Evolutionary conservation across 495 filamentous ascomycete species (phyloP), one percentile per base, ranked within the genome.

Genomic region (Xylaria longipes): DNA sequence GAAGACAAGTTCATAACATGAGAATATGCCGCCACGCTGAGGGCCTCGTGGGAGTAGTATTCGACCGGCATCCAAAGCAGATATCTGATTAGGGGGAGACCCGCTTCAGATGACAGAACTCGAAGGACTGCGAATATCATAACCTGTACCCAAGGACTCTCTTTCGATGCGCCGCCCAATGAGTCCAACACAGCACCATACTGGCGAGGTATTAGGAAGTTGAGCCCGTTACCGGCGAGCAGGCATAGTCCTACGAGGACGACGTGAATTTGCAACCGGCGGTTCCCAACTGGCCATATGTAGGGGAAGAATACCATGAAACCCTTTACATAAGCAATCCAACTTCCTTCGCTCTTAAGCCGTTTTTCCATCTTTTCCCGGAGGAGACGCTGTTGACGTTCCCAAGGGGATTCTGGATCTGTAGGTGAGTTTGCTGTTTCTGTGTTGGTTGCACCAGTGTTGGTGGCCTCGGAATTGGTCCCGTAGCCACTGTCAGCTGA

Each of bases 1-100:
- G 90, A 91, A 0, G 91, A 94, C 31, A 96, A 85, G 64, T 85
- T 87, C 88, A 95, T 92, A 31, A 95, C 84, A 72, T 95, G 92
- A 54, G 89, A 87, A 76, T 93, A 94, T 5, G 92, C 88, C 0
- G 89, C 88, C 0, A 84, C 87, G 71, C 87, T 89, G 35, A 94
- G 82, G 37, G 84, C 82, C 64, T 85, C 84, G 64, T 89, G 87
- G 0, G 89, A 85, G 76, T 89, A 91, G 75, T 89, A 88, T 74
- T 92, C 86, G 37, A 94, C 80, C 2, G 90, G 89, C 58, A 90
- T 79, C 90, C 90, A 92, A 35, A 93, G 82, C 80, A 85, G 87
- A 70, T 84, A 80, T 64, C 84, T 84, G 43, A 91, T 63, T 27
- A 87, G 83, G 25, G 81, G 81, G 56, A 91, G 77, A 11, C 89